Conservation (phyloP, 75 land plant genomes). For the Adiantum capillusveneris region DNA sequence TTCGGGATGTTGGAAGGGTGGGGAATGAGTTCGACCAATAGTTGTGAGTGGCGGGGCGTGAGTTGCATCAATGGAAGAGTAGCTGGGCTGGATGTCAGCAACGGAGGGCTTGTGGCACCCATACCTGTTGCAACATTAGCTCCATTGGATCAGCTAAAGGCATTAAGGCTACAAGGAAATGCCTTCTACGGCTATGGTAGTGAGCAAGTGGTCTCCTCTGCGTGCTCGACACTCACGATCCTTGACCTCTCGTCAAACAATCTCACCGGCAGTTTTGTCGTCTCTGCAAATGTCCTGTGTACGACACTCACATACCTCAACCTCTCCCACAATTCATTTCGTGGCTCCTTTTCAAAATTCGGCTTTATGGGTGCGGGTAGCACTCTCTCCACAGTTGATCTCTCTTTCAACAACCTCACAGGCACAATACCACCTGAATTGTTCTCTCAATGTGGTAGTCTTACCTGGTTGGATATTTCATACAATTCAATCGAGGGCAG, state of each 20-base stretch:
- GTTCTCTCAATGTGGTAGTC: too few relatives aligned
- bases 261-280: conserved; percentile 21
- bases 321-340: conserved; percentile 40
- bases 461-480: too few relatives aligned
- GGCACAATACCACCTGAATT: too few relatives aligned
- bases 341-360: conserved; percentile 14
- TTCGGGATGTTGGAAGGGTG: conserved; percentile 37
- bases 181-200: conserved; percentile 23
- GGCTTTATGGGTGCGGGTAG: conserved; percentile 2
- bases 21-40: conserved; percentile 19
- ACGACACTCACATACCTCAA: conserved; percentile 17
- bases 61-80: conserved; percentile 45
- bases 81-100: conserved; percentile 36
- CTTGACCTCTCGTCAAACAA: conserved; percentile 69
- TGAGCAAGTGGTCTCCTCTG: not conserved
- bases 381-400: conserved; percentile 23
- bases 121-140: conserved; percentile 26
- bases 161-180: conserved; percentile 36
- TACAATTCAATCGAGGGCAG: too few relatives aligned
- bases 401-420: conserved; percentile 33
- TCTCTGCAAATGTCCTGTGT: conserved; percentile 18
- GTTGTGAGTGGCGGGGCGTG: conserved; percentile 55
- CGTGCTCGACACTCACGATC: conserved; percentile 26
- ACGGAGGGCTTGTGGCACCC: conserved; percentile 20
- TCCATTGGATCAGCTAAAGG: conserved; percentile 35